A percentile compares a stretch with the other conserved stretches of the same genome.
phyloP scores from a whole-genome alignment of 176 grass and related monocot species.

The Oryza nivara region DNA sequence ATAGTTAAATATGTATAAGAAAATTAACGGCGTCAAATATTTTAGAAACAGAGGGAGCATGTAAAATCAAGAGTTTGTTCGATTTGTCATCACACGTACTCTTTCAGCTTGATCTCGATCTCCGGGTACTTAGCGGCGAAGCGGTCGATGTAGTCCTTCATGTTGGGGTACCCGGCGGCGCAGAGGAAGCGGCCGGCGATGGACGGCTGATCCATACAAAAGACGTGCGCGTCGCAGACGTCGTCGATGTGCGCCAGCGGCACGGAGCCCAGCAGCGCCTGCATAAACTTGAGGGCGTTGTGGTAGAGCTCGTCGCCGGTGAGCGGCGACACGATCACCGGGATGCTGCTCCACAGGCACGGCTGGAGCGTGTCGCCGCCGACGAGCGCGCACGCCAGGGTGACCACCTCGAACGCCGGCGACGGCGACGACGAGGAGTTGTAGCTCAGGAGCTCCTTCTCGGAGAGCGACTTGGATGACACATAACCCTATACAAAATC shows the following conservation, averaged over 20 bases:
- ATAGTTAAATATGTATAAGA: too few relatives aligned
- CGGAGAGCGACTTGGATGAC: conserved; percentile 56
- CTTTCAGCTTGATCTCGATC: conserved; percentile 41
- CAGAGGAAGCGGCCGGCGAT: conserved; percentile 73
- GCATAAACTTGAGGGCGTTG: conserved; percentile 51
- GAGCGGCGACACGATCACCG: conserved; percentile 45
- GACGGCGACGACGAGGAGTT: neutral
- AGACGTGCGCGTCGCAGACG: conserved; percentile 63
- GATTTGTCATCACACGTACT: conserved; percentile 42
- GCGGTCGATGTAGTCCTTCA: conserved; percentile 42
- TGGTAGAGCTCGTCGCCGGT: conserved; percentile 16
- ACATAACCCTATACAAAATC: conserved; percentile 46
- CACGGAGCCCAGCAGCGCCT: conserved; percentile 61
- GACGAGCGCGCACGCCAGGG: conserved; percentile 41
- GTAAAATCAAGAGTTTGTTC: too few relatives aligned
- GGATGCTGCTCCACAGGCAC: conserved; percentile 16
- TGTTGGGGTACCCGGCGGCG: conserved; percentile 42
- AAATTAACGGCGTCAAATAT: too few relatives aligned
- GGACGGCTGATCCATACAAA: conserved; percentile 58
- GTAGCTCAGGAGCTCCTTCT: conserved; percentile 59
- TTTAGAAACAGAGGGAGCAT: too few relatives aligned
- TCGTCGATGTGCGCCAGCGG: conserved; percentile 73
- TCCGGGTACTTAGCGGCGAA: conserved; percentile 46
- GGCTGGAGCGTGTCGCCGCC: conserved; percentile 64
- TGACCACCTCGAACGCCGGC: conserved; percentile 45